phyloP scores from a whole-genome alignment of 139 green algal genomes.

The Pedinophyceae sp. region DNA sequence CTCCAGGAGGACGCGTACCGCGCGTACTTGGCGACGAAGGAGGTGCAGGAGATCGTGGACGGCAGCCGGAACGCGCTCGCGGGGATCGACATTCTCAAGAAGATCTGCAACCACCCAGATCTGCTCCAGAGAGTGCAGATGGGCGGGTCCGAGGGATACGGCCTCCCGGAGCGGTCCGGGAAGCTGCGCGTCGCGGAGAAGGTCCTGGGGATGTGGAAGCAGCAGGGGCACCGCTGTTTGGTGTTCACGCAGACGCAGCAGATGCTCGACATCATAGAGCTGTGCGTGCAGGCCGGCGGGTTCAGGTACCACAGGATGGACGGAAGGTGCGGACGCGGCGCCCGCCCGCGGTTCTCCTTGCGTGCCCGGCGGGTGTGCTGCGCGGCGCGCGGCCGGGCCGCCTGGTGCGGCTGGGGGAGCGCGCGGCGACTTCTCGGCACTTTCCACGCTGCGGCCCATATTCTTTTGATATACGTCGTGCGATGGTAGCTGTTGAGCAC shows the following conservation, averaged over 20 bases:
- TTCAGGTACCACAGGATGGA: slow-evolving; percentile 88
- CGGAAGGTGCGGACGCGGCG: no score
- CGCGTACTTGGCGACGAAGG: slow-evolving; percentile 51
- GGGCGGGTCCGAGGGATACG: slow-evolving; percentile 34
- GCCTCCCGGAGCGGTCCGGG: slow-evolving; percentile 42
- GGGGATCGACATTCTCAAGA: slow-evolving; percentile 89
- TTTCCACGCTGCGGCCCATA: no score
- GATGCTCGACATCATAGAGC: slow-evolving; percentile 97
- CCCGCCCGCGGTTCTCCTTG: no score
- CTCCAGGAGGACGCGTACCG: slow-evolving; percentile 80
- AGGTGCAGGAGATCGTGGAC: slow-evolving; percentile 47
- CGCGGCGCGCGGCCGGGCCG: no score
- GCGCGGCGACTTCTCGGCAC: no score
- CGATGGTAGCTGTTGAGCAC: no score
- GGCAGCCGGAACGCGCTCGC: slow-evolving; percentile 46
- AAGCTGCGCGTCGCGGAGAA: slow-evolving; percentile 64
- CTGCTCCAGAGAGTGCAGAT: slow-evolving; percentile 58
- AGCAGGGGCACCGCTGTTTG: slow-evolving; percentile 50
- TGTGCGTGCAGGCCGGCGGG: slow-evolving; percentile 9
- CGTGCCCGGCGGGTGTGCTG: no score
- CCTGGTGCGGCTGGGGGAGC: no score
- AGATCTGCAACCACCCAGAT: slow-evolving; percentile 98
- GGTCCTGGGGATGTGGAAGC: slow-evolving; percentile 63
- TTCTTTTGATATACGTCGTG: no score
- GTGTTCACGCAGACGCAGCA: slow-evolving; percentile 87